Percentiles rank a stretch among this genome's conserved stretches.
Evolutionary conservation across 2,329 filamentous ascomycete genomes (phyloP).

Genomic region (Gnomoniopsis smithogilvyi): DNA sequence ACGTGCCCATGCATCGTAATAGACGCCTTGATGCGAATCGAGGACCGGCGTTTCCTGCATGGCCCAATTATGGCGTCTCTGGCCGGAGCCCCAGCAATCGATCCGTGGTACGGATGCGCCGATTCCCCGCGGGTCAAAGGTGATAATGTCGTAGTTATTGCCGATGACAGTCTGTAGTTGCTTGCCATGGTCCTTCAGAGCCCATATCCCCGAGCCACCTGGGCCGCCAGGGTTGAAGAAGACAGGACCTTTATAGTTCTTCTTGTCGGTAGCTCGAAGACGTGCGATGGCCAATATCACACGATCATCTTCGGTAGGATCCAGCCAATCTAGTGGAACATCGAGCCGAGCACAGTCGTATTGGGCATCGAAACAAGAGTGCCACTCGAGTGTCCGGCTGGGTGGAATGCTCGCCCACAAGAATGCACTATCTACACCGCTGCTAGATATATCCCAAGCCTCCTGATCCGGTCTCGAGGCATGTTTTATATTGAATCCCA

Average conservation of each 20-base stretch:
- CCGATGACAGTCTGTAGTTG: constrained; percentile 44
- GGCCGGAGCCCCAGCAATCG: constrained; percentile 46
- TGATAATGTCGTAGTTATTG: constrained; percentile 46
- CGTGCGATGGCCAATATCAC: constrained; percentile 36
- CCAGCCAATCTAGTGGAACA: constrained; percentile 39
- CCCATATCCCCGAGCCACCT: constrained; percentile 42
- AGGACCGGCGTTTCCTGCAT: constrained; percentile 41
- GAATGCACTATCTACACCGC: neutral
- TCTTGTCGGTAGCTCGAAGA: constrained; percentile 28
- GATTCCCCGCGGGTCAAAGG: constrained; percentile 50
- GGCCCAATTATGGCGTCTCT: constrained; percentile 40
- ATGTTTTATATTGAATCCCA: constrained; percentile 9
- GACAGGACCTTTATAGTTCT: constrained; percentile 30
- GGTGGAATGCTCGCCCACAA: constrained; percentile 25
- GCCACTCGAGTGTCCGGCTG: constrained; percentile 31
- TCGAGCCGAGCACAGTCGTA: constrained; percentile 36
- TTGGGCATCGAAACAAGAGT: constrained; percentile 30
- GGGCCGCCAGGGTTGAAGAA: constrained; percentile 44
- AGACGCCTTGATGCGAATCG: constrained; percentile 43
- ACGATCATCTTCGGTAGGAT: constrained; percentile 30
- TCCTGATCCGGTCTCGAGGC: constrained; percentile 13
- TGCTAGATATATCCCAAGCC: neutral
- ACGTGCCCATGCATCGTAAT: constrained; percentile 43
- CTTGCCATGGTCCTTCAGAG: constrained; percentile 30
- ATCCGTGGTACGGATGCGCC: constrained; percentile 47